Base-by-base conservation (phyloP, 1,284 basidiomycete species). In the Trichosporon sp. region DNA sequence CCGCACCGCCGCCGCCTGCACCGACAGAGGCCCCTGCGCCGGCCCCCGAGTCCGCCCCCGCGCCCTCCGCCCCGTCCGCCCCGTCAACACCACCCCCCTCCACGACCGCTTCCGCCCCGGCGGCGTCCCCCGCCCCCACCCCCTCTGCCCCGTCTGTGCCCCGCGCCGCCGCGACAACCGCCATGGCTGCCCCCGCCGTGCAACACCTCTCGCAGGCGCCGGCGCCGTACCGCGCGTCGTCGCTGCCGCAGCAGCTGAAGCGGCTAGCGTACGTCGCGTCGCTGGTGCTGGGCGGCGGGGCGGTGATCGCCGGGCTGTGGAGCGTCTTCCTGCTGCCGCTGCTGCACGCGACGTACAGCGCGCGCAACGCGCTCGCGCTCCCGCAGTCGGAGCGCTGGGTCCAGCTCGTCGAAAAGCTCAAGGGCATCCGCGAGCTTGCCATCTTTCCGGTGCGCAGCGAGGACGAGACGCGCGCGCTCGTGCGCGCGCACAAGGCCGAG, bases 291-390 rank as follows among this genome's bases (percentile, higher is more conserved):
- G 81, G 81, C 21, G 70, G 77, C 12, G 73, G 76, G 11, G 76
- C 78, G 2, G 60, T 78, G 9, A 56, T 80, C 23, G 77, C 79
- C 0, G 73, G 73, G 2, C 69, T 80, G 62, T 83, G 81, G 78
- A 78, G 76, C 18, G 70, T 68, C 21, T 79, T 82, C 72, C 69
- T 83, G 35, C 73, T 83, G 0, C 82, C 82, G 0, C 75, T 81
- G 0, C 71, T 83, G 15, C 81, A 82, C 65, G 76, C 82, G 4
- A 76, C 75, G 8, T 82, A 80, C 70, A 77, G 77, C 0, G 83
- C 83, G 3, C 69, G 82, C 29, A 73, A 76, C 58, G 81, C 77
- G 3, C 56, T 83, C 27, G 74, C 76, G 5, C 75, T 76, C 21
- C 76, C 79, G 27, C 81, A 83, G 68, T n/a, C 47, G 8, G 70